Conservation (phyloP, 2,329 filamentous ascomycete species). For the Scedosporium minutisporum region DNA sequence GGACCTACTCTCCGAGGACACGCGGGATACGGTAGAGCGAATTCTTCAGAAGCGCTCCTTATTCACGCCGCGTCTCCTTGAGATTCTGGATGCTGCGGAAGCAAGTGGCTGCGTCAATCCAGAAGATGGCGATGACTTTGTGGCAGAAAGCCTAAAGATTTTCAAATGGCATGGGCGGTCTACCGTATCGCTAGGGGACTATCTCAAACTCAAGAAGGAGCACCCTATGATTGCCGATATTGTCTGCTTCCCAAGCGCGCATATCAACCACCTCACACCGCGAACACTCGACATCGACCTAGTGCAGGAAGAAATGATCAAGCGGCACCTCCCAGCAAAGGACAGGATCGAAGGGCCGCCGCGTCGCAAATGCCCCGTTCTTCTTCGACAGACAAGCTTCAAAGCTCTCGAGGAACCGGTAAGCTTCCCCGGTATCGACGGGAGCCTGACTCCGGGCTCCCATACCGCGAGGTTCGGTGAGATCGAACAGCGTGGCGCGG, state of each 20-base stretch:
- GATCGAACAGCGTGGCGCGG: slow-evolving; percentile 41
- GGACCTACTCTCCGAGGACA: slow-evolving; percentile 25
- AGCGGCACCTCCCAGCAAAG: slow-evolving; percentile 31
- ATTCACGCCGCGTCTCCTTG: neutral
- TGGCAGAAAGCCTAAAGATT: slow-evolving; percentile 31
- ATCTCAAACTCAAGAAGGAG: slow-evolving; percentile 28
- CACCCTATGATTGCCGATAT: slow-evolving; percentile 40
- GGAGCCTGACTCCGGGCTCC: slow-evolving; percentile 19
- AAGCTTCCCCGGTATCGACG: slow-evolving; percentile 22
- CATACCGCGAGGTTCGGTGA: slow-evolving; percentile 44
- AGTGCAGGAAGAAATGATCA: slow-evolving; percentile 32
- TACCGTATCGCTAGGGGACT: slow-evolving; percentile 29
- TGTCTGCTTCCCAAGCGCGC: slow-evolving; percentile 28
- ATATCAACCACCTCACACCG: slow-evolving; percentile 46
- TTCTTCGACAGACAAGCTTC: slow-evolving; percentile 45
- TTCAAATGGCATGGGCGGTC: slow-evolving; percentile 38
- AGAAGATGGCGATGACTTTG: slow-evolving; percentile 24
- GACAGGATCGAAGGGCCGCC: slow-evolving; percentile 43
- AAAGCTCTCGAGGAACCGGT: slow-evolving; percentile 38
- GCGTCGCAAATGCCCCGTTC: slow-evolving; percentile 28
- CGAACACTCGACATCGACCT: slow-evolving; percentile 37
- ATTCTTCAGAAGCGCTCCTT: neutral
- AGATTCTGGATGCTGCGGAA: neutral
- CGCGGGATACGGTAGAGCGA: slow-evolving; percentile 13
- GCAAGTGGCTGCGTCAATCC: neutral